These are phyloP conservation scores for Capronia epimyces DNA, from an alignment of 2,329 filamentous ascomycete genomes.

Conservation along the genomic window DNA sequence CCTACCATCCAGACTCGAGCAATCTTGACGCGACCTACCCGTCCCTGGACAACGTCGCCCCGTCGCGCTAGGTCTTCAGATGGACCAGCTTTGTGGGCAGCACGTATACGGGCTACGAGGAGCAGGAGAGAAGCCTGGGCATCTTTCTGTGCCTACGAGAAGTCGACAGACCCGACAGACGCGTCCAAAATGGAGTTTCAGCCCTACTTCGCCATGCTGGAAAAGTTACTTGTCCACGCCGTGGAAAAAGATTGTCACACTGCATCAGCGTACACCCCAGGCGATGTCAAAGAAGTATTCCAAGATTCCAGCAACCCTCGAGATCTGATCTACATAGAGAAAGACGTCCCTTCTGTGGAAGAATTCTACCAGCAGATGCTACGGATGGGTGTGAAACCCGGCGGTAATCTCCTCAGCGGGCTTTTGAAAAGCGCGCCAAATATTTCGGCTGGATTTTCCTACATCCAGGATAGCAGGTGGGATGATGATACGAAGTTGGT, in stretches of 20 bases:
- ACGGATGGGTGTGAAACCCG: slow-evolving; percentile 41
- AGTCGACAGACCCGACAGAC: slow-evolving; percentile 32
- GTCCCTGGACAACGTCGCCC: slow-evolving; percentile 25
- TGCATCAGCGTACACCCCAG: slow-evolving; percentile 36
- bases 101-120: slow-evolving; percentile 54
- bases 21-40: slow-evolving; percentile 32
- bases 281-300: slow-evolving; percentile 52
- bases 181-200: slow-evolving; percentile 29
- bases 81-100: slow-evolving; percentile 47
- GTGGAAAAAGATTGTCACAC: slow-evolving; percentile 27
- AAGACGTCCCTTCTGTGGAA: slow-evolving; percentile 49
- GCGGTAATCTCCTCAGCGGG: slow-evolving; percentile 43
- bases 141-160: slow-evolving; percentile 54
- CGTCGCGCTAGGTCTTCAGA: slow-evolving; percentile 13
- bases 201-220: slow-evolving; percentile 51
- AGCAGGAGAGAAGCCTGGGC: slow-evolving; percentile 62
- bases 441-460: slow-evolving; percentile 40
- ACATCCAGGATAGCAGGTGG: slow-evolving; percentile 38
- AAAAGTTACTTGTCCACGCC: slow-evolving; percentile 46
- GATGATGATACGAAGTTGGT: slow-evolving; percentile 31
- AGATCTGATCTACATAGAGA: slow-evolving; percentile 53
- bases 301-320: slow-evolving; percentile 53
- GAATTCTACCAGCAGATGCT: slow-evolving; percentile 50
- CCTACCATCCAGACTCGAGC: slow-evolving; percentile 58
- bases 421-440: slow-evolving; percentile 44